These are phyloP conservation scores for Leishmania gerbilli DNA, from an alignment of 208 protist species.

Conservation along the genomic window DNA sequence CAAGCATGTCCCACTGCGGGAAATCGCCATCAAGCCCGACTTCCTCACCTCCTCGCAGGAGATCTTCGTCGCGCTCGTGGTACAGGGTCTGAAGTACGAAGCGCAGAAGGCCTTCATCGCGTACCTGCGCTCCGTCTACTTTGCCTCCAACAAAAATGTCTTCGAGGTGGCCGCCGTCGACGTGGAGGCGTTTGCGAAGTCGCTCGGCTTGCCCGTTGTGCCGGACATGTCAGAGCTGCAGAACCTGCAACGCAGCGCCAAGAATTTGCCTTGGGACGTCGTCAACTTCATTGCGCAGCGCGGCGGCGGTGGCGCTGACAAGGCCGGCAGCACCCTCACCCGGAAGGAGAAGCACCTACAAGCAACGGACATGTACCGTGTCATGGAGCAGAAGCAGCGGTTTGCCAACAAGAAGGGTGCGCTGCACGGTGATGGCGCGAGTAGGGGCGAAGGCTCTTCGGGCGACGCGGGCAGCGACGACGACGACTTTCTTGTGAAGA, in stretches of 20 bases:
- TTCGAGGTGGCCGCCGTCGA: constrained; percentile 94
- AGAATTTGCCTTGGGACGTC: constrained; percentile 91
- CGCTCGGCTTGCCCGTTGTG: constrained; percentile 92
- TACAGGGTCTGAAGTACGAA: constrained; percentile 96
- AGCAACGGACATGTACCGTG: constrained; percentile 86
- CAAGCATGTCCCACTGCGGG: constrained; percentile 79
- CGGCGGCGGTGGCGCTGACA: constrained; percentile 7
- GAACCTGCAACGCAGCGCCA: constrained; percentile 68
- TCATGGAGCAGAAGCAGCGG: constrained; percentile 78
- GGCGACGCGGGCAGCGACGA: constrained; percentile 42
- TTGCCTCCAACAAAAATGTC: constrained; percentile 95
- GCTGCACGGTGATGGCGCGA: constrained; percentile 18
- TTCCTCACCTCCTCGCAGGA: constrained; percentile 77
- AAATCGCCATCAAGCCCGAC: constrained; percentile 83
- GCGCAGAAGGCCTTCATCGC: constrained; percentile 98
- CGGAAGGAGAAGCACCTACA: constrained; percentile 84
- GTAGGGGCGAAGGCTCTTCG: constrained; percentile 4
- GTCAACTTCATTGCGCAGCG: constrained; percentile 82
- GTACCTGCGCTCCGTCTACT: constrained; percentile 96
- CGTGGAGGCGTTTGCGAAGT: constrained; percentile 88
- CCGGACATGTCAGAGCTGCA: constrained; percentile 94
- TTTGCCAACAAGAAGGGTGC: constrained; percentile 48
- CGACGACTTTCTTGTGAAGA: constrained; percentile 56
- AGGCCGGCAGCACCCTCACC: constrained; percentile 34
- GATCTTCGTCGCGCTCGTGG: constrained; percentile 91